Evolutionary conservation across 768 basidiomycete species (phyloP).

Genomic region (Agaricus sinodeliciosus): DNA sequence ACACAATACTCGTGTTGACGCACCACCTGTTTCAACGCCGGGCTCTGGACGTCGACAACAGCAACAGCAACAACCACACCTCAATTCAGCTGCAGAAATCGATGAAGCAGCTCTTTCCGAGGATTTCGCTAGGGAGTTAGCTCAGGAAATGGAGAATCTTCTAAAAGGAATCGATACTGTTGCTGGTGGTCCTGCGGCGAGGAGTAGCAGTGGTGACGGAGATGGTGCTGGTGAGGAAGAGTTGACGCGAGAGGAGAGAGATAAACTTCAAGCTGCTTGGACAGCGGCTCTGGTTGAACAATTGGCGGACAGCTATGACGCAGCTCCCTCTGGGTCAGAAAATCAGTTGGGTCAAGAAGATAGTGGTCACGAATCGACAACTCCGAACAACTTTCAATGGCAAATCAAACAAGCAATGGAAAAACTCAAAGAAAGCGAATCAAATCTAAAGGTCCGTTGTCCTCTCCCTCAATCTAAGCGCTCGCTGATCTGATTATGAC

Average conservation of each 20-base stretch:
- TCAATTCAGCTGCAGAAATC: neutral
- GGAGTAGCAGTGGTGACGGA: neutral
- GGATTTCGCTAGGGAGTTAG: slow-evolving; percentile 40
- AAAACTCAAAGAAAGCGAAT: slow-evolving; percentile 65
- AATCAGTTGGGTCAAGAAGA: slow-evolving; percentile 11
- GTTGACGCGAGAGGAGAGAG: slow-evolving; percentile 24
- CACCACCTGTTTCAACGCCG: slow-evolving; percentile 30
- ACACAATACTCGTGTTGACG: slow-evolving; percentile 43
- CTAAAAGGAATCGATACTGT: slow-evolving; percentile 34
- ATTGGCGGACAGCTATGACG: slow-evolving; percentile 37
- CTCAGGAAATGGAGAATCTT: slow-evolving; percentile 43
- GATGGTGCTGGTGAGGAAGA: slow-evolving; percentile 14
- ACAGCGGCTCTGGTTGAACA: slow-evolving; percentile 64
- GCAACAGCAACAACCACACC: slow-evolving; percentile 19
- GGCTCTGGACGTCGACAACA: slow-evolving; percentile 20
- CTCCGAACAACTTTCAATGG: slow-evolving; percentile 50
- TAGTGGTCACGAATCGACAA: neutral
- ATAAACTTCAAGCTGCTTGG: slow-evolving; percentile 55
- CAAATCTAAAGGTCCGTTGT: slow-evolving; percentile 37
- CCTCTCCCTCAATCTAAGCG: neutral
- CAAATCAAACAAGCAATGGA: slow-evolving; percentile 68
- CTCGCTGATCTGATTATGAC: neutral
- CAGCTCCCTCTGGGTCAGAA: slow-evolving; percentile 15
- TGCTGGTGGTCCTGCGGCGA: neutral
- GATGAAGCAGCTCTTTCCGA: slow-evolving; percentile 35